Conservation (phyloP, 495 filamentous ascomycete genomes). For the Aspergillus cavernicola region DNA sequence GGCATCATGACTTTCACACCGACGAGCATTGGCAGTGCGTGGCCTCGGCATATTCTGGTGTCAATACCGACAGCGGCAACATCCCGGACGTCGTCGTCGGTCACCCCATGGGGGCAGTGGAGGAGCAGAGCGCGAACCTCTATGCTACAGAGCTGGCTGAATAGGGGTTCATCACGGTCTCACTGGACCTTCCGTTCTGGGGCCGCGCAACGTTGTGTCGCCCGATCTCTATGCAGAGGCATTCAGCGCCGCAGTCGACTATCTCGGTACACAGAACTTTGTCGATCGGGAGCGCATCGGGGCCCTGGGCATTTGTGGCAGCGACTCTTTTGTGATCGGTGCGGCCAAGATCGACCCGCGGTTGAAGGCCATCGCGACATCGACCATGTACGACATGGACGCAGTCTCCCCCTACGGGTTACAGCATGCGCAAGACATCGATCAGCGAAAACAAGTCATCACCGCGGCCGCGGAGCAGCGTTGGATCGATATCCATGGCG, state of each 20-base stretch:
- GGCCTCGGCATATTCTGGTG: no score
- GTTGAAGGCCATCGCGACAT: conserved; percentile 36
- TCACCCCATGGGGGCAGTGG: conserved; percentile 37
- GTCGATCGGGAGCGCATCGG: conserved; percentile 37
- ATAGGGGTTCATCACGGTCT: conserved; percentile 34
- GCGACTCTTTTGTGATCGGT: conserved; percentile 31
- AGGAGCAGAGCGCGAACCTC: conserved; percentile 38
- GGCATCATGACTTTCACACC: no score
- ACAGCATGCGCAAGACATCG: conserved; percentile 13
- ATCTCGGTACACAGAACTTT: conserved; percentile 27
- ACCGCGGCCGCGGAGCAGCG: conserved; percentile 21
- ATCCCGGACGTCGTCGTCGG: conserved; percentile 22
- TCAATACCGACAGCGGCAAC: background rate
- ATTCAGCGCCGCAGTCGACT: conserved; percentile 36
- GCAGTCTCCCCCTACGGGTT: conserved; percentile 17
- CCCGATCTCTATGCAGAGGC: conserved; percentile 37
- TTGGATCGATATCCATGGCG: conserved; percentile 22
- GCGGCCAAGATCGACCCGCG: conserved; percentile 41
- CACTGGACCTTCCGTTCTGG: conserved; percentile 35
- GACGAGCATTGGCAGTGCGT: no score
- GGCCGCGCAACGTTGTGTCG: conserved; percentile 36
- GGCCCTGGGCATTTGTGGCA: conserved; percentile 39
- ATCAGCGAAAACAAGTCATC: conserved; percentile 16
- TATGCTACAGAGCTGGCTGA: conserved; percentile 35
- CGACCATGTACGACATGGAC: conserved; percentile 33